Conservation (phyloP, 805 yeast genomes). For the Saccharomycopsis javanensis region DNA sequence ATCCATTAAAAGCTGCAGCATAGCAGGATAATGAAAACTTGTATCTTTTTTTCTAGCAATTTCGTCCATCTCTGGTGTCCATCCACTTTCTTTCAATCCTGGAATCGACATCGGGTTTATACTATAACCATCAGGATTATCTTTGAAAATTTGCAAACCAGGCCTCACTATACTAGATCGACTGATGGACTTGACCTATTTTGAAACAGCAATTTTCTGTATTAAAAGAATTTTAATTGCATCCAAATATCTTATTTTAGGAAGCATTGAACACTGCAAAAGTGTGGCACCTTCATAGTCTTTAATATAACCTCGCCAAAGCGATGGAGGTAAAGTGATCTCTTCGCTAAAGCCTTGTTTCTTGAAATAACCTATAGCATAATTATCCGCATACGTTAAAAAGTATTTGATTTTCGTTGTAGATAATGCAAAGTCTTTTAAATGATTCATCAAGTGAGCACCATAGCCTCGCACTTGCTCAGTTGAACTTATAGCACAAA, state of each 20-base stretch:
- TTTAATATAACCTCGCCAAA: slow-evolving; percentile 98
- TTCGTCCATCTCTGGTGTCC: slow-evolving; percentile 98
- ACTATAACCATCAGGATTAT: slow-evolving; percentile 23
- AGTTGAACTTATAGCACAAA: slow-evolving; percentile 94
- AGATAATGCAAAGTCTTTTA: slow-evolving; percentile 87
- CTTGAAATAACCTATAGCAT: slow-evolving; percentile 96
- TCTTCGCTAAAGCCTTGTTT: slow-evolving; percentile 98
- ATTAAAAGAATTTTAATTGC: slow-evolving; percentile 74
- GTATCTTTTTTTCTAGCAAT: slow-evolving; percentile 90
- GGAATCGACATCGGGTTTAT: slow-evolving; percentile 83
- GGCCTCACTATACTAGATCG: slow-evolving; percentile 72
- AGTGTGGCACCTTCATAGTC: slow-evolving; percentile 98
- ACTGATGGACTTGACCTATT: slow-evolving; percentile 71
- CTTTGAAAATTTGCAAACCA: slow-evolving; percentile 67
- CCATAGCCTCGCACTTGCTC: slow-evolving; percentile 99
- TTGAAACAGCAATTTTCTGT: slow-evolving; percentile 85
- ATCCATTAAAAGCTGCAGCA: slow-evolving; percentile 82
- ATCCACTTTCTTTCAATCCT: slow-evolving; percentile 86
- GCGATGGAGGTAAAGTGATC: slow-evolving; percentile 68
- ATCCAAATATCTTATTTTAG: slow-evolving; percentile 79
- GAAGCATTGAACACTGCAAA: slow-evolving; percentile 95
- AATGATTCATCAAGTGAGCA: slow-evolving; percentile 96
- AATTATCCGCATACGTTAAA: slow-evolving; percentile 94
- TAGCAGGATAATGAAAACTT: slow-evolving; percentile 87
- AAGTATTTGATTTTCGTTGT: slow-evolving; percentile 81